A percentile compares a stretch with the other conserved stretches of the same genome.
Conservation (phyloP, 2,329 filamentous ascomycete species). For the Trichoderma sp. region DNA sequence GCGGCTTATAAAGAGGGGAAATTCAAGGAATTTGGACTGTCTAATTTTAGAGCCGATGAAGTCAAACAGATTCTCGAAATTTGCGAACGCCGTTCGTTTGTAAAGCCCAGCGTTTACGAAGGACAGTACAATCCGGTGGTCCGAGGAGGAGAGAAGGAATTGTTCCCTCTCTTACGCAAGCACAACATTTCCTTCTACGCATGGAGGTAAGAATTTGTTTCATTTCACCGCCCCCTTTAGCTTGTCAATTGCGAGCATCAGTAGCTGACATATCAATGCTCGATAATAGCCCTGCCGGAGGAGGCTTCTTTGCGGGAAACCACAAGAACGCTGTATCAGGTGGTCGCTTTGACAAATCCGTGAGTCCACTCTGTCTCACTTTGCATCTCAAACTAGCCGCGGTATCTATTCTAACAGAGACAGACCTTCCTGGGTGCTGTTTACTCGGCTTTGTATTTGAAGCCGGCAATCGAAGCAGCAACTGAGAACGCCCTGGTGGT, state of each 20-base stretch:
- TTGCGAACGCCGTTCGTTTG: slow-evolving; percentile 44
- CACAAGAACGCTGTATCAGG: background rate
- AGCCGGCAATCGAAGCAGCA: slow-evolving; percentile 5
- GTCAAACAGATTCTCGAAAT: slow-evolving; percentile 47
- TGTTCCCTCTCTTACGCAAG: slow-evolving; percentile 47
- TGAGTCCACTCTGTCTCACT: background rate
- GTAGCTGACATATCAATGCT: background rate
- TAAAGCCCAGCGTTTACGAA: slow-evolving; percentile 50
- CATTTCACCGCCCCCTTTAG: background rate
- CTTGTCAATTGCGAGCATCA: background rate
- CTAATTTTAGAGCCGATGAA: slow-evolving; percentile 48
- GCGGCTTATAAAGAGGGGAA: slow-evolving; percentile 52
- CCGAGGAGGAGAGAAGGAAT: slow-evolving; percentile 43
- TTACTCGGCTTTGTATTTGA: background rate
- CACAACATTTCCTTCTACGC: slow-evolving; percentile 47
- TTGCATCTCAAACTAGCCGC: background rate
- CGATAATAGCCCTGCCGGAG: background rate
- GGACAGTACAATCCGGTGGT: slow-evolving; percentile 51
- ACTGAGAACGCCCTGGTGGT: slow-evolving; percentile 2
- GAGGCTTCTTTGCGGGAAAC: slow-evolving; percentile 20
- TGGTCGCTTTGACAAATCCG: slow-evolving; percentile 11
- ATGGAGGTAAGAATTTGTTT: slow-evolving; percentile 34
- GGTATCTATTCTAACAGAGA: background rate
- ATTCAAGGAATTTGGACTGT: slow-evolving; percentile 61
- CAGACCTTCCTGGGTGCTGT: background rate